Percentiles rank a stretch among this genome's conserved stretches.
Conservation (phyloP, 2,329 filamentous ascomycete genomes). For the Aureobasidium musti region DNA sequence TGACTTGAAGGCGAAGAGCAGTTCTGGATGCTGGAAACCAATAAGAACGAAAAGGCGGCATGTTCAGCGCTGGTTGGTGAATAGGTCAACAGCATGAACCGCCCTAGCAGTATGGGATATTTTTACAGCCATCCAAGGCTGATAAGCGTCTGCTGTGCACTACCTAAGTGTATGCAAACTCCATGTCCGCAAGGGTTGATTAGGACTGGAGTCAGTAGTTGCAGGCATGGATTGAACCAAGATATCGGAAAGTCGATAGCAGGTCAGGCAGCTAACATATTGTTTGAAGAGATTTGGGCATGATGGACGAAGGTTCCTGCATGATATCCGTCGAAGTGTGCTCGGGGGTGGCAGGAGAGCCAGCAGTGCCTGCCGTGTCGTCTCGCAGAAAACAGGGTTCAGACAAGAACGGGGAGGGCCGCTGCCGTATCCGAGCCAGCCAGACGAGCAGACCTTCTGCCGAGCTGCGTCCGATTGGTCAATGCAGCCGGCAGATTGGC, state of each 20-base stretch:
- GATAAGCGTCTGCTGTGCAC: not conserved
- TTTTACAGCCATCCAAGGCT: slow-evolving; percentile 1
- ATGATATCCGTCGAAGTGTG: not conserved
- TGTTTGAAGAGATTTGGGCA: not conserved
- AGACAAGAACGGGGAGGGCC: slow-evolving; percentile 1
- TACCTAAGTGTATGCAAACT: slow-evolving; percentile 4
- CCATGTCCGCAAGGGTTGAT: not conserved
- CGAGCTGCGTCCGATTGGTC: slow-evolving; percentile 13
- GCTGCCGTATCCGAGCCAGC: slow-evolving; percentile 11
- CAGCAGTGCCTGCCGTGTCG: slow-evolving; percentile 21
- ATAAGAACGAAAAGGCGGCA: slow-evolving; percentile 2
- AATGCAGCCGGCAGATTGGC: not conserved
- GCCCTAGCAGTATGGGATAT: not conserved
- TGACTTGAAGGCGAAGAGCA: slow-evolving; percentile 13
- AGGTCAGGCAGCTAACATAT: not conserved
- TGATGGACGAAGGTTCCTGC: slow-evolving; percentile 15
- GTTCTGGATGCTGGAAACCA: slow-evolving; percentile 14
- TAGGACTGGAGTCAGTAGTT: not conserved
- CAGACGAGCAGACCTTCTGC: not conserved
- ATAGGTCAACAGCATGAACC: slow-evolving; percentile 6
- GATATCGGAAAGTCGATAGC: not conserved
- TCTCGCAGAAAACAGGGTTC: slow-evolving; percentile 18
- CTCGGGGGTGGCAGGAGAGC: not conserved
- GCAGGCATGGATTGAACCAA: slow-evolving; percentile 6
- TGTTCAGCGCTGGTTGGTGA: slow-evolving; percentile 10